Evolutionary conservation across 306 rosid species (phyloP).

Genomic region (Medicago arabica): DNA sequence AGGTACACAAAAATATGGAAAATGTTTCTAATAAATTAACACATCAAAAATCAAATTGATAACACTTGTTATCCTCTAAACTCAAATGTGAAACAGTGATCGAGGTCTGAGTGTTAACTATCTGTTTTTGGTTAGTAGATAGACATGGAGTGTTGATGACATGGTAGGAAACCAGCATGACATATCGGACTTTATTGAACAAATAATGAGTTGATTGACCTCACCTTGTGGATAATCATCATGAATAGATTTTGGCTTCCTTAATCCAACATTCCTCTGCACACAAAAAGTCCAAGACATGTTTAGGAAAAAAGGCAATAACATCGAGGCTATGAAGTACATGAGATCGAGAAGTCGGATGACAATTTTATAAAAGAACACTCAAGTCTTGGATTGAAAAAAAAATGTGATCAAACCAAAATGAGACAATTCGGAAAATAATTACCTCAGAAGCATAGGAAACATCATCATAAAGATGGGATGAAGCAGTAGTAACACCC

Average conservation of each 20-base stretch:
- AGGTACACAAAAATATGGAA: slow-evolving; percentile 33
- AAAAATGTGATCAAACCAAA: slow-evolving; percentile 8
- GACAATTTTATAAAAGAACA: slow-evolving; percentile 9
- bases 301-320: slow-evolving; percentile 28
- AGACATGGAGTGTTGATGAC: slow-evolving; percentile 12
- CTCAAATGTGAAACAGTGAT: slow-evolving; percentile 20
- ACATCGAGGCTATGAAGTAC: slow-evolving; percentile 13
- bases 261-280: slow-evolving; percentile 61
- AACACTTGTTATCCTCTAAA: slow-evolving; percentile 28
- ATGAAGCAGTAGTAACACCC: slow-evolving; percentile 63
- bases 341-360: slow-evolving; percentile 7
- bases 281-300: slow-evolving; percentile 43
- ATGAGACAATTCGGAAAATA: slow-evolving; percentile 11
- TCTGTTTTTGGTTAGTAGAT: not conserved
- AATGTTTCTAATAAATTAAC: slow-evolving; percentile 26
- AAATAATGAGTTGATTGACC: slow-evolving; percentile 41
- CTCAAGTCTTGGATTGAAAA: not conserved
- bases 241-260: slow-evolving; percentile 56
- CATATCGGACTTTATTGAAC: slow-evolving; percentile 29
- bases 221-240: slow-evolving; percentile 62
- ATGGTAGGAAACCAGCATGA: not conserved
- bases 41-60: slow-evolving; percentile 27
- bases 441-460: slow-evolving; percentile 69
- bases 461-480: slow-evolving; percentile 67
- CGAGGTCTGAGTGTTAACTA: slow-evolving; percentile 26